Evolutionary conservation across 805 yeast genomes (phyloP).

Genomic region (Candida awuae): DNA sequence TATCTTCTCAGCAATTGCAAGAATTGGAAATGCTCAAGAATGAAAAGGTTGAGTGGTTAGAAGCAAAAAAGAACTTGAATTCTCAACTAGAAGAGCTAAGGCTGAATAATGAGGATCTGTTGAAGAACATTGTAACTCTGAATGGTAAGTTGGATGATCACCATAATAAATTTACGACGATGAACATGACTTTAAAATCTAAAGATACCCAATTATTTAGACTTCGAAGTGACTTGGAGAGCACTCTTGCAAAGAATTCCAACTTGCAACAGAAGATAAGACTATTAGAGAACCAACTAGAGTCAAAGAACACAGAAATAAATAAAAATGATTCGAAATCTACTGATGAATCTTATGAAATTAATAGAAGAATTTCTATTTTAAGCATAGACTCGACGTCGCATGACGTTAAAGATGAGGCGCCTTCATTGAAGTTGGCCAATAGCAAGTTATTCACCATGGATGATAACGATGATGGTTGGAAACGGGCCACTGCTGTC

Average conservation of each 20-base stretch:
- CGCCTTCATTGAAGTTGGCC: constrained; percentile 11
- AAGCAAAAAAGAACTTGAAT: constrained; percentile 26
- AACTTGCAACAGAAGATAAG: constrained; percentile 19
- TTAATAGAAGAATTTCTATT: constrained; percentile 28
- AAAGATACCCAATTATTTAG: constrained; percentile 63
- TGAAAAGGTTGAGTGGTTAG: constrained; percentile 46
- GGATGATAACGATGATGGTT: constrained; percentile 54
- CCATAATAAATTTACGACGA: constrained; percentile 43
- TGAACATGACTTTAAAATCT: constrained; percentile 47
- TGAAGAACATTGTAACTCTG: constrained; percentile 29
- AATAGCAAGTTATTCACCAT: constrained; percentile 24
- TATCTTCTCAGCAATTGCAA: constrained; percentile 27
- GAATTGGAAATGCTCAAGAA: constrained; percentile 44
- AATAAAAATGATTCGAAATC: not conserved
- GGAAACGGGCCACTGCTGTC: constrained; percentile 88
- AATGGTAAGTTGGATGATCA: constrained; percentile 33
- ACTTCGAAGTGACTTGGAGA: constrained; percentile 53
- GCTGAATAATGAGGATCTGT: constrained; percentile 25
- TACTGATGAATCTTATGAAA: constrained; percentile 17
- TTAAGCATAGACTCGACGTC: constrained; percentile 24
- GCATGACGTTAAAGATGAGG: constrained; percentile 11
- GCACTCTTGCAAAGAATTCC: constrained; percentile 41
- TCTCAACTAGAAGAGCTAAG: constrained; percentile 24
- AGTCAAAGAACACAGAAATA: constrained; percentile 4
- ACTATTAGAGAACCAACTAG: constrained; percentile 13